Evolutionary conservation across 805 yeast genomes (phyloP), one percentile per base, ranked within the genome.

Genomic region (Hanseniaspora thailandica): DNA sequence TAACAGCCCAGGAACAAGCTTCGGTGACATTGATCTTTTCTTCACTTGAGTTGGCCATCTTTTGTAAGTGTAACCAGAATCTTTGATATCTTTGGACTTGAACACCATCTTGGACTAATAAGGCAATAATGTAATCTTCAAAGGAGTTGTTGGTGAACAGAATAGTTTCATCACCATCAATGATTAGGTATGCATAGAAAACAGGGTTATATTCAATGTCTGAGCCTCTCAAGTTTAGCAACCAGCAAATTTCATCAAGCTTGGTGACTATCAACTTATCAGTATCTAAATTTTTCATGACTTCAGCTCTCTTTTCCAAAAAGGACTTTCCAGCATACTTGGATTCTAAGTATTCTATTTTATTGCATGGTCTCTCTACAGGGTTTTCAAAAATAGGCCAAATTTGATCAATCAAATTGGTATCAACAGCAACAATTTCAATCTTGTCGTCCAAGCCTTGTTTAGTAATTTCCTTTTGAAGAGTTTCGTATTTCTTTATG

Each of bases 221-320:
- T 22, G 75, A 76, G 5, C 89, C 86, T 58, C 98, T 78, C 54
- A 90, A 69, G 63, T 90, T 90, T 63, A 88, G 76, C 41, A 88
- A 68, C 96, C 96, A 89, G 7, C 95, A 93, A 57, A 88, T 78
- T 59, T 89, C 96, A 69, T 90, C 97, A 50, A 89, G 68, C 1
- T 88, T 80, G n/a, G 80, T 73, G 3, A 86, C 71, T 13, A 88
- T 69, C 45, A 86, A 71, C 1, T 78, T 50, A 9, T 22, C 22
- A 25, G 26, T 35, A 5, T 47, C 8, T 13, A 52, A 26, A 13
- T 25, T 33, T 15, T 20, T 26, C 17, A 46, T 13, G 10, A 52
- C 25, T 2, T 12, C 12, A 1, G 61, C 61, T 39, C 86, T 66
- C 65, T 93, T 93, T 2, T 75, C 71, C 39, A 67, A 62, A 36